Conservation (phyloP, 208 protist species). For the Crithidia thermophila region DNA sequence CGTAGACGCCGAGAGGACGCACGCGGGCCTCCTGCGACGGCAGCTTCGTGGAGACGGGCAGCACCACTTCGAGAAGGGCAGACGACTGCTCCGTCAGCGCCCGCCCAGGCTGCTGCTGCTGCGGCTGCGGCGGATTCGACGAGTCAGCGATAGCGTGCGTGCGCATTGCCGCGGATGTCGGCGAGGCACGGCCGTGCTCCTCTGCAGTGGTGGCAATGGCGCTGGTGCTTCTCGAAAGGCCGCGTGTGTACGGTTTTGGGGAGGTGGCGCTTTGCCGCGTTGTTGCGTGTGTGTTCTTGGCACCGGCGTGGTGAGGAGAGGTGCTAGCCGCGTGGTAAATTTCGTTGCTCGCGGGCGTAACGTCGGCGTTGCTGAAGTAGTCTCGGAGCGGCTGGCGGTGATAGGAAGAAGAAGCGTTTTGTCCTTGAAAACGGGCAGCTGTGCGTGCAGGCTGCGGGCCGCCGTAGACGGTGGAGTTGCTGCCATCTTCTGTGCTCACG, state of each 20-base stretch:
- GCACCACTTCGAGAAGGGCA: constrained; percentile 13
- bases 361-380: neutral
- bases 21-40: constrained; percentile 9
- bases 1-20: constrained; percentile 34
- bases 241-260: too few relatives aligned
- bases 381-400: neutral
- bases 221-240: too few relatives aligned
- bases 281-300: neutral
- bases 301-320: neutral
- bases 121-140: neutral
- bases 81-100: constrained; percentile 2
- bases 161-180: neutral
- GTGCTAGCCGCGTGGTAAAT: neutral
- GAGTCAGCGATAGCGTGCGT: neutral
- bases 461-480: constrained; percentile 19
- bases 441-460: neutral
- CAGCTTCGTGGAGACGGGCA: constrained; percentile 21
- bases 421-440: neutral
- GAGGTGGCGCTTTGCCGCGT: too few relatives aligned
- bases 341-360: neutral
- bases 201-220: neutral
- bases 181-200: neutral
- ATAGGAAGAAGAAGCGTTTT: neutral
- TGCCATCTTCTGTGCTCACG: constrained; percentile 33
- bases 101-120: constrained; percentile 2